Evolutionary conservation across 139 green algal genomes (phyloP), one percentile per base, ranked within the genome.

Genomic region (Mesotaenium endlicherianum): DNA sequence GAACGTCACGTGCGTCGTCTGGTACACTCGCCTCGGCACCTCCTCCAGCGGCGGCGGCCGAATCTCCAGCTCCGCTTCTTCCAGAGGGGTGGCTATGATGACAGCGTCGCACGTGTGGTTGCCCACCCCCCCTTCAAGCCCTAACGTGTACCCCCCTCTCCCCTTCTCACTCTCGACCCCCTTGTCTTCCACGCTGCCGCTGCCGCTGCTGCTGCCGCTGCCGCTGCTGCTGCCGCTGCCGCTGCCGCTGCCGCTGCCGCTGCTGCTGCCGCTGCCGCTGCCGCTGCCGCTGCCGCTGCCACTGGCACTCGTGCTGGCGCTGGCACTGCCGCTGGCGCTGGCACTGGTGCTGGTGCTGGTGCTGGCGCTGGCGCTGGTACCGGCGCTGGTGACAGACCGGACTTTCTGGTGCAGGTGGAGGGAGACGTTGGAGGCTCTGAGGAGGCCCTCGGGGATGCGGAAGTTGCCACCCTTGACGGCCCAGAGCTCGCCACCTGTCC

Each of bases 1-100:
- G 40, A 86, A 86, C 1, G 80, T 86, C 17, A 70, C 59, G 49
- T 86, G 69, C 8, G 70, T 86, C 36, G 86, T 72, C 16, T 86
- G 80, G 34, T 70, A 82, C 11, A 20, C 31, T 38, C 80, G 43
- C 41, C 26, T 34, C 4, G 80, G 80, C 30, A 85, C 41, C 14
- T 38, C 8, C 8, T 43, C 0, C 5, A 5, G 8, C 16, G 41
- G 38, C 16, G 43, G 31, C 20, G 75, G 75, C 17, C 5, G 26
- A 71, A 86, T 72, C 2, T 85, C 70, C 31, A 86, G 36, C 3
- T 17, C 49, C 4, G 11, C 67, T 50, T 86, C 75, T n/a, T 86
- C 80, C 80, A 86, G 26, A 40, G 80, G 80, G 36, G 69, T 40
- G 3, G 80, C 80, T 36, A 86, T 11, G 17, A 86, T 17, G 11